phyloP scores from a whole-genome alignment of 129 eudicot genomes.

The Flaveria brownii region DNA sequence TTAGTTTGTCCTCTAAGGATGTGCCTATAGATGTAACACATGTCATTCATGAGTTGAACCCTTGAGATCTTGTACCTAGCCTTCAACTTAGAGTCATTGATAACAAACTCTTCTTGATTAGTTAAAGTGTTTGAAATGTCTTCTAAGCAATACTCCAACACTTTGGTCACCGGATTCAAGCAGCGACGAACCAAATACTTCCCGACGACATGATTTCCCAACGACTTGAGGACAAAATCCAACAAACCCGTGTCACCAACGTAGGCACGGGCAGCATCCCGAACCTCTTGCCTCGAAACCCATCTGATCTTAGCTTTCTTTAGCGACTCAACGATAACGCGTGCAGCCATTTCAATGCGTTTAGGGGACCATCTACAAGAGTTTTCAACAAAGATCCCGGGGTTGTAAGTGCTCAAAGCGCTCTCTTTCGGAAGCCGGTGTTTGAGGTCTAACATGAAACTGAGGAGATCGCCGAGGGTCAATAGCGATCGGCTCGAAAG shows the following conservation, averaged over 20 bases:
- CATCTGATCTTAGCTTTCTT: constrained; percentile 76
- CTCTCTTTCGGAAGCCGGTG: constrained; percentile 57
- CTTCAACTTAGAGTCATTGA: constrained; percentile 38
- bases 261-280: constrained; percentile 91
- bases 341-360: constrained; percentile 93
- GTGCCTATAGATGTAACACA: constrained; percentile 53
- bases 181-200: constrained; percentile 84
- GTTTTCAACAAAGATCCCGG: constrained; percentile 61
- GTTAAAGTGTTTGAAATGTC: constrained; percentile 58
- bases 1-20: constrained; percentile 52
- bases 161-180: constrained; percentile 90
- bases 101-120: constrained; percentile 46
- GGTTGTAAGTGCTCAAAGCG: constrained; percentile 42
- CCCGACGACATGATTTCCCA: constrained; percentile 91
- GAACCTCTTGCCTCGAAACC: constrained; percentile 93
- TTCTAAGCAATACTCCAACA: constrained; percentile 84
- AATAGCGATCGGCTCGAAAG: constrained; percentile 68
- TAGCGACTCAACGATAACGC: constrained; percentile 81
- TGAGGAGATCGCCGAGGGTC: constrained; percentile 68
- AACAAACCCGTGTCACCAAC: constrained; percentile 94
- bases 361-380: constrained; percentile 97
- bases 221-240: constrained; percentile 91
- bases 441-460: constrained; percentile 82
- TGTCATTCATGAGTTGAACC: constrained; percentile 73
- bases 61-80: constrained; percentile 51